Base-by-base conservation (phyloP, 371 early-diverging fungal genomes). In the Sporodiniella umbellata region DNA sequence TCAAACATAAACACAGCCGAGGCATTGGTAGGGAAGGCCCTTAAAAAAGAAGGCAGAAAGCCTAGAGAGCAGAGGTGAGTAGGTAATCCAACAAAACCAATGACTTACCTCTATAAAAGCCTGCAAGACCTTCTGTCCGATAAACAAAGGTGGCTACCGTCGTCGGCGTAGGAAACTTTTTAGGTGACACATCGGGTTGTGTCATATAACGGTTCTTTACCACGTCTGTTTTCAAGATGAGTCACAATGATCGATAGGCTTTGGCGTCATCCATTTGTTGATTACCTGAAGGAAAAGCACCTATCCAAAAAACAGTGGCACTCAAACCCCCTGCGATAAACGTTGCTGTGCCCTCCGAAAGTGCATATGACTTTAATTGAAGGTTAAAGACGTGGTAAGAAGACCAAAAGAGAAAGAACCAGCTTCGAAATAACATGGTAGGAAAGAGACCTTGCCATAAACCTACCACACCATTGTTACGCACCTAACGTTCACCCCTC, bases 191-290 rank as follows among this genome's bases (percentile, higher is more conserved):
- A 62, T 90, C 89, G 0, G 90, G 87, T 57, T 90, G 92, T 0
- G 92, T 87, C 97, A 96, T 96, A 60, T 90, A 89, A 23, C 88
- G 78, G 58, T 94, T 95, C 64, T 96, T 95, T 44, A 93, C 83
- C 6, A 90, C 85, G 62, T 96, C 92, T 80, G 42, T 42, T 24
- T 38, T 51, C 5, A n/a, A 35, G 15, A 35, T 35, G 50, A 58
- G 31, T 48, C 55, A 53, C 40, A 14, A 15, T 28, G 21, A 15
- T 33, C n/a, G n/a, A n/a, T n/a, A n/a, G n/a, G n/a, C n/a, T n/a
- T n/a, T n/a, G n/a, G n/a, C n/a, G n/a, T 50, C 30, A n/a, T 25
- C 26, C 12, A 24, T 51, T 23, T 22, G 1, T 22, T 23, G 8
- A 12, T 49, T 76, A 87, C 86, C 91, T 44, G 84, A 77, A 0